Conservation (phyloP, 768 basidiomycete species). For the Gautieria morchelliformis region DNA sequence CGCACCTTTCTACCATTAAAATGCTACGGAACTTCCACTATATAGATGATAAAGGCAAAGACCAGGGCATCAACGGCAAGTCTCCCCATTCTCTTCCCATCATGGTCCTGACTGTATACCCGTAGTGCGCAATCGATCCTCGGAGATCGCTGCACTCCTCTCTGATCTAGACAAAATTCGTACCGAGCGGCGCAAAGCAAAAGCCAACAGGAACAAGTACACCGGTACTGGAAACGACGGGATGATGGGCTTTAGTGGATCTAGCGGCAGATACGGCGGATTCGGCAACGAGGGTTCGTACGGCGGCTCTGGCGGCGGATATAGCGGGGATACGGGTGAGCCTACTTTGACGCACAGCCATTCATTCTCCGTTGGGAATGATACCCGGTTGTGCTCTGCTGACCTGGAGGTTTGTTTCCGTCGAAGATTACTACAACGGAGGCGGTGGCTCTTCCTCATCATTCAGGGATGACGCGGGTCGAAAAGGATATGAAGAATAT, state of each 20-base stretch:
- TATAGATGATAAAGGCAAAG: constrained; percentile 97
- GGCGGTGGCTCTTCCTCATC: constrained; percentile 35
- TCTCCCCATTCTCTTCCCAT: not conserved
- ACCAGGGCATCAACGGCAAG: constrained; percentile 94
- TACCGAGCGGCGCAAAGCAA: constrained; percentile 83
- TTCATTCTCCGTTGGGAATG: not conserved
- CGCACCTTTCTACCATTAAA: constrained; percentile 90
- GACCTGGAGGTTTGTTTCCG: not conserved
- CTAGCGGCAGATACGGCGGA: constrained; percentile 49
- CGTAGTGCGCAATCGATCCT: constrained; percentile 86
- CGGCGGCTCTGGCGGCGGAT: constrained; percentile 22
- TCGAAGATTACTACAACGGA: constrained; percentile 20
- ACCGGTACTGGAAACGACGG: constrained; percentile 74
- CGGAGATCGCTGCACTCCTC: constrained; percentile 86
- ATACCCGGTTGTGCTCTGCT: not conserved
- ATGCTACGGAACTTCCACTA: constrained; percentile 98
- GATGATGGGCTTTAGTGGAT: constrained; percentile 30
- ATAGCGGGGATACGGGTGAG: constrained; percentile 20
- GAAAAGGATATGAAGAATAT: constrained; percentile 81
- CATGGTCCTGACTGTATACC: not conserved
- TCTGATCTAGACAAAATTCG: constrained; percentile 88
- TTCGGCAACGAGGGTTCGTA: constrained; percentile 50
- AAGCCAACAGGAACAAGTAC: constrained; percentile 84
- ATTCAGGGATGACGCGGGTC: constrained; percentile 49
- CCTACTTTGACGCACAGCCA: not conserved